These are phyloP conservation scores for Cystobasidium slooffiae DNA, from an alignment of 1,284 basidiomycete genomes.

Conservation along the genomic window DNA sequence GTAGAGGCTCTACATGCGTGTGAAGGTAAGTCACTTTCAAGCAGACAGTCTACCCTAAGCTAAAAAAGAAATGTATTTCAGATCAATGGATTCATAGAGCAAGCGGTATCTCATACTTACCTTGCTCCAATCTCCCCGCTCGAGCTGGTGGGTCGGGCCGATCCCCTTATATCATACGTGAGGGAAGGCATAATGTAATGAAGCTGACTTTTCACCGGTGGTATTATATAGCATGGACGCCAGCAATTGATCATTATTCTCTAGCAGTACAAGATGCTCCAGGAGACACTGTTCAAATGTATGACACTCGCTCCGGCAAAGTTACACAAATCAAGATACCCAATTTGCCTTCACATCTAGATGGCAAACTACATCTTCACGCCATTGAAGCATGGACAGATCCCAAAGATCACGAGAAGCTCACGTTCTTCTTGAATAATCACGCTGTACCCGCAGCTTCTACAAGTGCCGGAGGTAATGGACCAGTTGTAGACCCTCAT, in stretches of 20 bases:
- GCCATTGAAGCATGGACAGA: constrained; percentile 73
- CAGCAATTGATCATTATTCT: constrained; percentile 59
- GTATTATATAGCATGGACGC: constrained; percentile 63
- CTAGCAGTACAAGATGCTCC: constrained; percentile 54
- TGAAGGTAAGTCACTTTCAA: constrained; percentile 35
- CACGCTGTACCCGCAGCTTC: constrained; percentile 62
- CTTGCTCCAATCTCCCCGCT: constrained; percentile 66
- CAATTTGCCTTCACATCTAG: constrained; percentile 59
- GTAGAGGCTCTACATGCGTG: constrained; percentile 36
- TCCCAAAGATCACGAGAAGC: constrained; percentile 60
- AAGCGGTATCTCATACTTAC: constrained; percentile 69
- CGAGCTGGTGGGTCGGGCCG: constrained; percentile 54
- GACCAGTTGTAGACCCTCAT: constrained; percentile 53
- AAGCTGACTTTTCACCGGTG: not conserved
- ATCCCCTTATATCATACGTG: not conserved
- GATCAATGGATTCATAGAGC: constrained; percentile 52
- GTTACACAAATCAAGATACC: constrained; percentile 62
- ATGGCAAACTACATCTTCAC: constrained; percentile 64
- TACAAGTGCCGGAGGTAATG: not conserved
- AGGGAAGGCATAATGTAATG: not conserved
- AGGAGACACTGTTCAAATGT: constrained; percentile 68
- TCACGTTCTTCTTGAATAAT: constrained; percentile 71
- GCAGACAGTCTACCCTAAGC: too few relatives aligned
- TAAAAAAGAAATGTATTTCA: not conserved
- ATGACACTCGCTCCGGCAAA: constrained; percentile 62